Percentiles rank a stretch among this genome's conserved stretches.
These are phyloP conservation scores for Penicillium sp. DNA, from an alignment of 2,329 filamentous ascomycete species.

Conservation along the genomic window DNA sequence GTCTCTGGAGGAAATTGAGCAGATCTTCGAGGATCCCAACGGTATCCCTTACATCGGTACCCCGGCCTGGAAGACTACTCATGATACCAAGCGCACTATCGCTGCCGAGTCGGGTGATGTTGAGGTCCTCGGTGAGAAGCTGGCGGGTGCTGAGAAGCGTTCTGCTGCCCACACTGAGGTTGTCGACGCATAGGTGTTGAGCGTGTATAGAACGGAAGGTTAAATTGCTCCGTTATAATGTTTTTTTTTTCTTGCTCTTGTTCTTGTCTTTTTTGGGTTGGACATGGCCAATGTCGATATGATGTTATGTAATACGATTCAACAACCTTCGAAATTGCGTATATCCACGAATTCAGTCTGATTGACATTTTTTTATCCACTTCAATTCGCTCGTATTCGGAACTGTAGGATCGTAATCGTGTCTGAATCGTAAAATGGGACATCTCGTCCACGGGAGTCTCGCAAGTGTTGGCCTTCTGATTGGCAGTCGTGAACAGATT, in stretches of 20 bases:
- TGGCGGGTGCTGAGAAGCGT: constrained; percentile 15
- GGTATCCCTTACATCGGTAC: constrained; percentile 40
- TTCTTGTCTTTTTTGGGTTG: neutral
- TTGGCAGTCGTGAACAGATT: neutral
- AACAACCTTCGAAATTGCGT: neutral
- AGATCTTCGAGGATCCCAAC: constrained; percentile 58
- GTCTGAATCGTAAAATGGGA: neutral
- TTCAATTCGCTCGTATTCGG: neutral
- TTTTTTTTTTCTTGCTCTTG: neutral
- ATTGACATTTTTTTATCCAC: neutral
- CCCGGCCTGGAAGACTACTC: constrained; percentile 41
- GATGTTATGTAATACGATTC: constrained; percentile 11
- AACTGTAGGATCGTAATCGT: neutral
- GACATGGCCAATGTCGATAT: neutral
- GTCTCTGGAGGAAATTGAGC: constrained; percentile 73
- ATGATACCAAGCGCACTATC: constrained; percentile 30
- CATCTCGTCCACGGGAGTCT: neutral
- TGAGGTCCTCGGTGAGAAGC: constrained; percentile 32
- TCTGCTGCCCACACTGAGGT: constrained; percentile 15
- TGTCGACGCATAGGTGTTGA: neutral
- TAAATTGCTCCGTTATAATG: neutral
- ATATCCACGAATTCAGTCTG: neutral
- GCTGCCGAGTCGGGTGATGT: constrained; percentile 33
- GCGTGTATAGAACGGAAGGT: neutral
- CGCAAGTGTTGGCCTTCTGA: neutral